Evolutionary conservation across 1,284 basidiomycete species (phyloP).

Genomic region (Kwoniella shivajii): DNA sequence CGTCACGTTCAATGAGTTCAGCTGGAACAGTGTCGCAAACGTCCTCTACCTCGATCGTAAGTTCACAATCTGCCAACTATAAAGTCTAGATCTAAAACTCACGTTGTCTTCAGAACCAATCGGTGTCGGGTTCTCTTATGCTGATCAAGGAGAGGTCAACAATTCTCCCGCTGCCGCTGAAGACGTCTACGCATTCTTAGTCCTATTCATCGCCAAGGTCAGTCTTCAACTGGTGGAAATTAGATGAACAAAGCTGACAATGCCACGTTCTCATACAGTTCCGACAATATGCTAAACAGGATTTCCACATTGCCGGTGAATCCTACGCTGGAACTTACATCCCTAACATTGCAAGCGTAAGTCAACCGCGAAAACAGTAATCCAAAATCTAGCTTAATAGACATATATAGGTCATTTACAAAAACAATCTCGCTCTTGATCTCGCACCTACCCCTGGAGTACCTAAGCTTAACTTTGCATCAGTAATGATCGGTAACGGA

Average conservation of each 20-base stretch:
- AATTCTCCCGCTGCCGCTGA: conserved; percentile 60
- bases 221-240: conserved; percentile 25
- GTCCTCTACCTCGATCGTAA: conserved; percentile 50
- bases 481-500: conserved; percentile 68
- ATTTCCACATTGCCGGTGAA: conserved; percentile 58
- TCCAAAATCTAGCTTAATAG: neutral
- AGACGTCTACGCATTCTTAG: conserved; percentile 87
- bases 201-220: conserved; percentile 75
- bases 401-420: conserved; percentile 64
- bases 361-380: too few relatives aligned
- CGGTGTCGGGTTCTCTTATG: conserved; percentile 86
- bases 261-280: conserved; percentile 30
- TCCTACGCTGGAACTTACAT: conserved; percentile 74
- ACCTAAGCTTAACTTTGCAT: conserved; percentile 70
- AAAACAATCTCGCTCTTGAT: conserved; percentile 62
- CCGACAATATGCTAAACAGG: conserved; percentile 65
- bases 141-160: conserved; percentile 66
- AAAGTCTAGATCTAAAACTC: neutral
- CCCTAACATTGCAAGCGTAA: conserved; percentile 63
- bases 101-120: conserved; percentile 63
- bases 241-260: neutral
- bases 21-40: conserved; percentile 68
- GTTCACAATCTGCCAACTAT: conserved; percentile 34
- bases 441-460: conserved; percentile 48
- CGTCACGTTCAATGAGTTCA: conserved; percentile 67